Evolutionary conservation across 768 basidiomycete genomes (phyloP), one percentile per base, ranked within the genome.

Genomic region (Astraeus odoratus): DNA sequence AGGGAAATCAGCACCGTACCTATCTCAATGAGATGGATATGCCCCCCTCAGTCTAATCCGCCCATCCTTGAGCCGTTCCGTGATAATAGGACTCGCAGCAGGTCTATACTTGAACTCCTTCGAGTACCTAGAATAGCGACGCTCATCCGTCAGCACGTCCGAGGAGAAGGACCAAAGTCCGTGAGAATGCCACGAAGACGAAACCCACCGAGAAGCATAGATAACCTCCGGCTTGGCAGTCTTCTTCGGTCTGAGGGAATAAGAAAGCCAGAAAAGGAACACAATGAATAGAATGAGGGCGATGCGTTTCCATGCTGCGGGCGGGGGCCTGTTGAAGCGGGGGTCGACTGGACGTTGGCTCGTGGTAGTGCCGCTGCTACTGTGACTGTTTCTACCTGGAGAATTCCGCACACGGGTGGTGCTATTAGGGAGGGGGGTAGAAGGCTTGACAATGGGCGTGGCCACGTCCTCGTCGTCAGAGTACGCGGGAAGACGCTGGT

Each of bases 31-130:
- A n/a, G 6, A 40, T 19, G 80, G 75, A 9, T 63, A 63, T 1
- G 84, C 88, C 1, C 90, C 90, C n/a, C 87, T 68, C 30, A 93
- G 54, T 8, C 80, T 72, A 7, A 77, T 63, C 4, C 78, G 71
- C 0, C 88, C 88, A 51, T 87, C 86, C 51, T 77, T 77, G 49
- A 92, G 65, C 16, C 68, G 73, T 57, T 91, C 86, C 0, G 85
- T 90, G 52, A 92, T 74, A 34, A 92, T 68, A 9, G 90, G 88
- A 48, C 85, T 89, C 5, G 89, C 87, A 9, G 90, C 89, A 0
- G 90, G 89, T 19, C 89, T 71, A 59, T 76, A 91, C 62, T 82
- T 88, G 68, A 76, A 77, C 55, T 89, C 82, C 49, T 84, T 81
- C 10, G 86, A 90, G 58, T 92, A 93, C 50, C 90, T 92, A 45